Base-by-base conservation (phyloP, 495 filamentous ascomycete species). In the Lasiosphaeria ovina region DNA sequence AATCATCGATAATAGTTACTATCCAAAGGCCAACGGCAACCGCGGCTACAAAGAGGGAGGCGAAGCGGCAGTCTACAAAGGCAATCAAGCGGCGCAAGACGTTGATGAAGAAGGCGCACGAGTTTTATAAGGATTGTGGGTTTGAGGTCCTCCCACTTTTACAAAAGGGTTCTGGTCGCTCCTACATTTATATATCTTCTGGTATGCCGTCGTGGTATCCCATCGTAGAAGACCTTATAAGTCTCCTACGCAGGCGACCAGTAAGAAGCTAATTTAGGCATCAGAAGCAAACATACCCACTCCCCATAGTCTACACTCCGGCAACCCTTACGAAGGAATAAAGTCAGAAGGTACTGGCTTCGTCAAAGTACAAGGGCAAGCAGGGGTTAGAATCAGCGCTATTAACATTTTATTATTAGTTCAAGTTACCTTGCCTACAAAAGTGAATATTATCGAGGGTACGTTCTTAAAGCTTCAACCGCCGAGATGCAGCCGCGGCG, bases 31-130 rank as follows among this genome's bases (percentile, higher is more conserved):
- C 47, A n/a, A 6, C 47, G n/a, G n/a, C 47, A 50, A 50, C 47
- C 17, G 17, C 17, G 16, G 47, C 47, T 8, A 17, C 17, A 17
- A 50, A 17, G 47, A 50, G 47, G 47, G 47, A 50, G 47, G 47
- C 17, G 17, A 50, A 50, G 47, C 47, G 17, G 12, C 12, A 50
- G 14, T n/a, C 47, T 50, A 50, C 17, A 50, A 50, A 50, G n/a
- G 47, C 47, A n/a, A 50, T 50, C 17, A 50, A 50, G 17, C 47
- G 47, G 17, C 47, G 47, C 17, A 50, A 50, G 47, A 50, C 47
- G 17, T 50, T 17, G n/a, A 50, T 50, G 5, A 31, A 31, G 47
- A 50, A 50, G n/a, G 47, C 47, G 47, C n/a, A 50, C 47, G 17
- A 17, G 6, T 50, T 50, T 50, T 50, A 50, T 50, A 50, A 50